These are phyloP conservation scores for Actinidia chinensis DNA, from an alignment of 179 eudicot genomes.

Conservation along the genomic window DNA sequence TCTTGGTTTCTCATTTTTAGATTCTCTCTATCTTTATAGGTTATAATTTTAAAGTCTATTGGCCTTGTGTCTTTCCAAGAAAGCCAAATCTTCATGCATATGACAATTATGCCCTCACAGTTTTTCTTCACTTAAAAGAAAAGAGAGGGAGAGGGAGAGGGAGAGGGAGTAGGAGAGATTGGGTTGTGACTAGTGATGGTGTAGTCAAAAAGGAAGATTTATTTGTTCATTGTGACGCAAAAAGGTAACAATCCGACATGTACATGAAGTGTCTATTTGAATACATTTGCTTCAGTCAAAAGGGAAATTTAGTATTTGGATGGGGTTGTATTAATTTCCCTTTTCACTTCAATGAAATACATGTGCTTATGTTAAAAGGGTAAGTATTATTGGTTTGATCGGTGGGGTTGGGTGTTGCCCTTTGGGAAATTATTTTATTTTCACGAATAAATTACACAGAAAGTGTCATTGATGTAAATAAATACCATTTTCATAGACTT, in stretches of 20 bases:
- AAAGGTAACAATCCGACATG: not conserved
- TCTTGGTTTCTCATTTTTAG: not conserved
- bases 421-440: too few relatives aligned
- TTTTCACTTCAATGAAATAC: not conserved
- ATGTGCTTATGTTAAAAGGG: too few relatives aligned
- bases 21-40: not conserved
- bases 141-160: not conserved
- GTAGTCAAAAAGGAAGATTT: not conserved
- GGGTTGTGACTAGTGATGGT: not conserved
- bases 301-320: not conserved
- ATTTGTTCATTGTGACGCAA: not conserved
- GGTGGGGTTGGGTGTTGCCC: too few relatives aligned
- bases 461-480: too few relatives aligned
- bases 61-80: not conserved
- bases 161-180: too few relatives aligned
- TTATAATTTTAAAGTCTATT: not conserved
- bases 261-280: not conserved
- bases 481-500: too few relatives aligned
- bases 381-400: too few relatives aligned
- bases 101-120: not conserved
- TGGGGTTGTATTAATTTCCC: not conserved
- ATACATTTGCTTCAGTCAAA: not conserved
- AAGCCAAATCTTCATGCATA: not conserved
- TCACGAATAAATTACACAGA: too few relatives aligned
- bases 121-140: constrained; percentile 10